Percentiles rank a stretch among this genome's conserved stretches.
Evolutionary conservation across 495 filamentous ascomycete genomes (phyloP).

Genomic region (Penicillium riverlandense): DNA sequence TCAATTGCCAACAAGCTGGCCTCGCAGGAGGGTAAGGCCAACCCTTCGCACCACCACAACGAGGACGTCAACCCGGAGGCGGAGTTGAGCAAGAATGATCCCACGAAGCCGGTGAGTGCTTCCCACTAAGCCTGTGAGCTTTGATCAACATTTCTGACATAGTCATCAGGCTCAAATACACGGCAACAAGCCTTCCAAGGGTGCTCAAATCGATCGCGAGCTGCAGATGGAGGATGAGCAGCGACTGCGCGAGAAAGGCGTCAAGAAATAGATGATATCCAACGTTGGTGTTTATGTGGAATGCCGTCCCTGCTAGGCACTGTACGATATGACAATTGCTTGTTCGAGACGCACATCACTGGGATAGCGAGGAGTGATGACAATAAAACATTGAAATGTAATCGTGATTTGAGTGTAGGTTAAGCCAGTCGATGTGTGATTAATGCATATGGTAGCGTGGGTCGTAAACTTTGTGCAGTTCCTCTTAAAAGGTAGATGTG

Average conservation of each 20-base stretch:
- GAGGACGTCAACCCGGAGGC: slow-evolving; percentile 44
- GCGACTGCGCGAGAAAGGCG: slow-evolving; percentile 54
- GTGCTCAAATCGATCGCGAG: slow-evolving; percentile 65
- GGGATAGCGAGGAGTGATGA: too few relatives aligned
- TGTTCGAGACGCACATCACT: too few relatives aligned
- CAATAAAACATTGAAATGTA: background rate
- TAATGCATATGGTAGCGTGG: background rate
- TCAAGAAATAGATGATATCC: slow-evolving; percentile 17
- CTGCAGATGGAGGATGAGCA: slow-evolving; percentile 64
- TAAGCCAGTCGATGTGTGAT: background rate
- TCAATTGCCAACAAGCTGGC: too few relatives aligned
- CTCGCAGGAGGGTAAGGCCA: slow-evolving; percentile 10
- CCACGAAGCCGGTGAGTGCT: slow-evolving; percentile 57
- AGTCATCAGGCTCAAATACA: slow-evolving; percentile 54
- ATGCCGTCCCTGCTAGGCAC: too few relatives aligned
- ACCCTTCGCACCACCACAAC: slow-evolving; percentile 26
- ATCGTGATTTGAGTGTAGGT: too few relatives aligned
- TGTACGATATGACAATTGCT: too few relatives aligned
- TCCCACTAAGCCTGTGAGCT: too few relatives aligned
- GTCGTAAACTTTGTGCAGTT: background rate
- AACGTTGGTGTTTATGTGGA: too few relatives aligned
- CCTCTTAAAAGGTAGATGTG: too few relatives aligned
- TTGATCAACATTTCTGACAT: background rate
- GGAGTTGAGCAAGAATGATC: slow-evolving; percentile 53
- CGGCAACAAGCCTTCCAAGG: slow-evolving; percentile 63